Evolutionary conservation across 768 basidiomycete species (phyloP), one percentile per base, ranked within the genome.

Genomic region (Pleurotus giganteus): DNA sequence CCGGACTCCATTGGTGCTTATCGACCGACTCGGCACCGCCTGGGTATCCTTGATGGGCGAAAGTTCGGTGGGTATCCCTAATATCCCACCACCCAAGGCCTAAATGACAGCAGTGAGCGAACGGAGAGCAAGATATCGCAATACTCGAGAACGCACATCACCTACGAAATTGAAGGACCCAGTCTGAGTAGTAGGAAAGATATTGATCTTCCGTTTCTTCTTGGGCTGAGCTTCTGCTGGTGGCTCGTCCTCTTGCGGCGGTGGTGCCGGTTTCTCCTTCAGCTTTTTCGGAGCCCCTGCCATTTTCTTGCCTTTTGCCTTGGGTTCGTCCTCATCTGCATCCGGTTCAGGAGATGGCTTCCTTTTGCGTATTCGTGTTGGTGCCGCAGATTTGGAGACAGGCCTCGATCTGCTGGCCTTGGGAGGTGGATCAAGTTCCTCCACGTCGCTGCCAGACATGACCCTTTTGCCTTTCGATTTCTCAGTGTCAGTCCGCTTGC

Each of bases 121-220:
- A 27, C 31, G 31, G 27, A 9, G 24, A 37, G 7, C 8, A 27
- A 37, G 41, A 39, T 24, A 17, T 24, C 43, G 52, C 29, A 58
- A 32, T 27, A 46, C 21, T 47, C 47, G 41, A 26, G 43, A 3
- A 49, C 61, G 41, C 57, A 78, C 79, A 65, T 70, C 68, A 31
- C 45, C 62, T 45, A 76, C 58, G 58, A 76, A 70, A 58, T 76
- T 72, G 71, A 83, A 83, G 21, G 74, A 62, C 44, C 76, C 77
- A 15, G 74, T 69, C 54, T 75, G 69, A 31, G 72, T 69, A 23
- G 68, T 52, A 4, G 73, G 71, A 61, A 85, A 85, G n/a, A 87
- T 60, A 56, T 84, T 83, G 52, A 89, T 82, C 69, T 84, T 88
- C 58, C 85, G 79, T 62, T 82, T 87, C 70, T 86, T 88, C 73